A percentile compares a stretch with the other conserved stretches of the same genome.
Evolutionary conservation across 495 filamentous ascomycete genomes (phyloP).

Genomic region (Talaromyces thailandensis): DNA sequence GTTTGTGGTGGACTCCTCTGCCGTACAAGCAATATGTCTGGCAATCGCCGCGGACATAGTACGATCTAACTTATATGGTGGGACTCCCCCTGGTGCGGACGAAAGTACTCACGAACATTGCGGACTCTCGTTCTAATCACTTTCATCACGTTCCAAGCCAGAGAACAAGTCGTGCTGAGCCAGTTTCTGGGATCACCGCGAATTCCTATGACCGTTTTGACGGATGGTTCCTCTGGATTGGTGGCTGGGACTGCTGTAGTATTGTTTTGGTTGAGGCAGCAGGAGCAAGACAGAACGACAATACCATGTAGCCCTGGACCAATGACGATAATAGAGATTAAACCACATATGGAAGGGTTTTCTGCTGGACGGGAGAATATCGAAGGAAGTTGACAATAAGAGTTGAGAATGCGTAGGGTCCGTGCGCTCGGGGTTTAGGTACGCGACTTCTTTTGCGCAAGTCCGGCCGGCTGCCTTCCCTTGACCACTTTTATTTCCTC

Average conservation of each 20-base stretch:
- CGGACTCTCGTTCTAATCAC: background rate
- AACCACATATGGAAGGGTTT: background rate
- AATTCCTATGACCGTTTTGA: background rate
- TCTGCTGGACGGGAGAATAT: no score
- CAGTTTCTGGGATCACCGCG: background rate
- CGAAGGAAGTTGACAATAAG: background rate
- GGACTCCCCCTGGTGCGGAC: background rate
- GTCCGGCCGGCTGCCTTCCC: background rate
- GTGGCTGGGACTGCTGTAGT: background rate
- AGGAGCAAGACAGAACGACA: background rate
- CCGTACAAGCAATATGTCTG: background rate
- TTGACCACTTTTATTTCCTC: background rate
- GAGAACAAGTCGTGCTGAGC: background rate
- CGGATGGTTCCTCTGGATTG: background rate
- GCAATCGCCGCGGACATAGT: background rate
- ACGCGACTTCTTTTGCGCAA: background rate
- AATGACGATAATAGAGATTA: background rate
- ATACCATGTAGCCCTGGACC: background rate
- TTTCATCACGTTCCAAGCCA: background rate
- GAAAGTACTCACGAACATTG: background rate
- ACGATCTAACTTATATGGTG: background rate
- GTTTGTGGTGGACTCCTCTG: background rate
- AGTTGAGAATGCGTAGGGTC: background rate
- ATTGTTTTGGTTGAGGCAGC: background rate
- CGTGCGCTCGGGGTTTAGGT: conserved; percentile 8